Conservation (phyloP, 2,329 filamentous ascomycete genomes). For the Alternaria sp. region DNA sequence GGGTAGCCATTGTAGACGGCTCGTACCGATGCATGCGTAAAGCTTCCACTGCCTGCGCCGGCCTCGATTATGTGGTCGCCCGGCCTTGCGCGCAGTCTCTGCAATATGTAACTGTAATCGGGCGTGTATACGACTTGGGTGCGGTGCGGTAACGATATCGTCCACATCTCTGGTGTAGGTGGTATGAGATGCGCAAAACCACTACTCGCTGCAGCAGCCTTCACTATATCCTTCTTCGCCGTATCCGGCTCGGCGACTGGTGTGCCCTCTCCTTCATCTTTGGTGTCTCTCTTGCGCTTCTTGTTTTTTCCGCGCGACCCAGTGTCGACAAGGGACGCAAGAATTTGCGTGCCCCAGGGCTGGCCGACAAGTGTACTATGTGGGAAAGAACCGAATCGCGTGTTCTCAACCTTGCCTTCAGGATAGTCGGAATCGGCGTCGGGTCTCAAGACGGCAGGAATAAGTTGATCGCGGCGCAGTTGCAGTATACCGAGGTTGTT, state of each 20-base stretch:
- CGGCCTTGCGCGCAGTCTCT: constrained; percentile 75
- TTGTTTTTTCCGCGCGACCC: constrained; percentile 75
- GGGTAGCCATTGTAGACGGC: constrained; percentile 78
- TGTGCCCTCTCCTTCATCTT: constrained; percentile 34
- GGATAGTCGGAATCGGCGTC: constrained; percentile 50
- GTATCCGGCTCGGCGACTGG: constrained; percentile 33
- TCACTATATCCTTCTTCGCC: constrained; percentile 39
- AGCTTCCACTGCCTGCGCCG: constrained; percentile 81
- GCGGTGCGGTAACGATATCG: constrained; percentile 76
- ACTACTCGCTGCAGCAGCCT: constrained; percentile 59
- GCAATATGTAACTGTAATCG: constrained; percentile 84
- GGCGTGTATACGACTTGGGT: constrained; percentile 89
- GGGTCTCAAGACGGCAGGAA: constrained; percentile 68
- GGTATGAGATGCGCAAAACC: constrained; percentile 81
- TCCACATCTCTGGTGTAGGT: constrained; percentile 84
- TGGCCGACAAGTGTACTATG: constrained; percentile 65
- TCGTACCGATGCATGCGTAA: constrained; percentile 78
- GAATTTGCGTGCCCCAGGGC: constrained; percentile 90
- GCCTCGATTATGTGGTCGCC: constrained; percentile 79
- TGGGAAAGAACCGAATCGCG: constrained; percentile 81
- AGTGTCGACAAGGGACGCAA: constrained; percentile 88
- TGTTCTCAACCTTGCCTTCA: constrained; percentile 71
- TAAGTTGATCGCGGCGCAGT: constrained; percentile 83
- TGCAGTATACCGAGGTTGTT: constrained; percentile 82
- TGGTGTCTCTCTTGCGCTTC: constrained; percentile 57